These are phyloP conservation scores for Astrephomene gubernaculifera DNA, from an alignment of 139 green algal genomes.

Conservation along the genomic window DNA sequence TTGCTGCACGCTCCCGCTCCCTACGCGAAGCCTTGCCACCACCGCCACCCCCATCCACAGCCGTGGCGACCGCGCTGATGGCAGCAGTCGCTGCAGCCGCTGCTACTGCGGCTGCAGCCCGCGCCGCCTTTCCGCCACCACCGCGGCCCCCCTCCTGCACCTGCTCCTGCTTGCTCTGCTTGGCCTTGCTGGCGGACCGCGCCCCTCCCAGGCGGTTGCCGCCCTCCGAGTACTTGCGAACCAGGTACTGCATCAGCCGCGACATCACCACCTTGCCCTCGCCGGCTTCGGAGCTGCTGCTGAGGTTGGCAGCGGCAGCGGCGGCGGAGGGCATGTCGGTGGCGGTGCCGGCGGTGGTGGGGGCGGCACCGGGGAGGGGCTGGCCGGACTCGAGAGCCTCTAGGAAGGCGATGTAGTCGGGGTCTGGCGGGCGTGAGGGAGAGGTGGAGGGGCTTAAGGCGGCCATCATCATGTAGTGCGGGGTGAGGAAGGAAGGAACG, in stretches of 20 bases:
- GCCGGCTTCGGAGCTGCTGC: not conserved
- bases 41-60: not conserved
- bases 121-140: not conserved
- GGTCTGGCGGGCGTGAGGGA: constrained; percentile 68
- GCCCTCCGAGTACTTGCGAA: constrained; percentile 26
- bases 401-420: constrained; percentile 75
- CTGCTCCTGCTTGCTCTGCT: constrained; percentile 13
- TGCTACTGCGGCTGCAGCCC: not conserved
- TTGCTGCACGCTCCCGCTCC: not conserved
- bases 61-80: not conserved
- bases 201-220: constrained; percentile 18
- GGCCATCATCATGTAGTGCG: no score
- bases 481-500: no score
- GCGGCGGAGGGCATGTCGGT: constrained; percentile 12
- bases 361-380: constrained; percentile 50
- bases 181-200: constrained; percentile 11
- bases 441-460: no score
- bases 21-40: not conserved
- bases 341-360: not conserved
- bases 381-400: constrained; percentile 60
- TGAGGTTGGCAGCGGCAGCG: not conserved
- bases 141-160: not conserved
- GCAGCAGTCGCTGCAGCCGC: not conserved
- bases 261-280: constrained; percentile 7
- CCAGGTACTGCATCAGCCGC: constrained; percentile 27